Percentiles rank a stretch among this genome's conserved stretches.
Conservation (phyloP, 768 basidiomycete species). For the Boletus subcaerulescens region DNA sequence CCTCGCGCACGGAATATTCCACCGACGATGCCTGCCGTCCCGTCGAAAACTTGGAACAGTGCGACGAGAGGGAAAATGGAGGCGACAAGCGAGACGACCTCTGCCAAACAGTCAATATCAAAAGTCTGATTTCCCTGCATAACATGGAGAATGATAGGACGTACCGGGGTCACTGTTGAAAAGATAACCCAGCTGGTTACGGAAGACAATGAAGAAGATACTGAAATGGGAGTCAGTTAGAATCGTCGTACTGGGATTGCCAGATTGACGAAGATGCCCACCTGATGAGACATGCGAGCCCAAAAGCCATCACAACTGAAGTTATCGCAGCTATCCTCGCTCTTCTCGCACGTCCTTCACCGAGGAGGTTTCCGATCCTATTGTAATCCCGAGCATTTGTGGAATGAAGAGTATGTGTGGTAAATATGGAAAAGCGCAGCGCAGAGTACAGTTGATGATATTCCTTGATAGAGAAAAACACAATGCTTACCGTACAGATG, state of each 20-base stretch:
- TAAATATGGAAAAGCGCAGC: not conserved
- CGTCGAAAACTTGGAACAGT: conserved; percentile 86
- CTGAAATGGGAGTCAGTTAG: conserved; percentile 29
- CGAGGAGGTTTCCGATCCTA: conserved; percentile 87
- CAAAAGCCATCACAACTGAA: conserved; percentile 62
- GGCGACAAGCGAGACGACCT: conserved; percentile 49
- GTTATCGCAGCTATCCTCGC: conserved; percentile 67
- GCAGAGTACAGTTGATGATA: not conserved
- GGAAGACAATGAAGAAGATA: conserved; percentile 56
- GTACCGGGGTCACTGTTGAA: conserved; percentile 70
- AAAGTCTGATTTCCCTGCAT: not conserved
- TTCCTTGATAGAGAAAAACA: not conserved
- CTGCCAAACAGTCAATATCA: conserved; percentile 26
- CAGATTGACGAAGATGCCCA: conserved; percentile 18
- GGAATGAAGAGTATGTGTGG: not conserved
- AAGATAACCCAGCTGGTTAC: conserved; percentile 64
- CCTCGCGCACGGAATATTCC: conserved; percentile 85
- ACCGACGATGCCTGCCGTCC: conserved; percentile 57
- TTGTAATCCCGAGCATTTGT: not conserved
- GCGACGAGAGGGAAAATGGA: conserved; percentile 72
- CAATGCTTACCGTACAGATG: conserved; percentile 70
- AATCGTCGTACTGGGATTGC: not conserved
- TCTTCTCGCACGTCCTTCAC: conserved; percentile 70
- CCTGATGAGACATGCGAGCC: conserved; percentile 68
- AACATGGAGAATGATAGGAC: conserved; percentile 5